Base-by-base conservation (phyloP, 2,329 filamentous ascomycete genomes). In the Talaromyces sp. region DNA sequence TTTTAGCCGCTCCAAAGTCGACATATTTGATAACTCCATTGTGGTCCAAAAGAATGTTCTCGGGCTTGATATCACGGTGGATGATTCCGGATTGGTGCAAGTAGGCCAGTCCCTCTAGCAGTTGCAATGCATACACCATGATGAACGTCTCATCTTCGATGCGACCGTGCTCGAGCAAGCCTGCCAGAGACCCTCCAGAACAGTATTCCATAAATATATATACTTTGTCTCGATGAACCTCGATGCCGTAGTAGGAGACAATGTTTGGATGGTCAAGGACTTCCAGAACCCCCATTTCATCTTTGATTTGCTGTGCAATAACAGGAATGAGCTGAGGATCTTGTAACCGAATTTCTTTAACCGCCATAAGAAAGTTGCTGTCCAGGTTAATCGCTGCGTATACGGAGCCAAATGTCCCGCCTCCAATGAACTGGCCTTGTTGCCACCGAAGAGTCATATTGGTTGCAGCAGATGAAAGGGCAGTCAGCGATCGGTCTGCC, bases 191-290 rank as follows among this genome's bases (percentile, higher is more conserved):
- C 22, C 95, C 95, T 57, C 95, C 93, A 4, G 92, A 96, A 75
- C 95, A 99, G 77, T 96, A 98, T 76, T 99, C 95, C 95, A 99
- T 99, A 74, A 99, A 99, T 67, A 99, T 97, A 77, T 98, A 99
- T n/a, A 99, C 95, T 72, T 96, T 95, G 81, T 99, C 95, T 65
- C 95, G 87, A 77, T 99, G 95, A 2, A 97, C 95, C 75, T 99
- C 95, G 70, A 99, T 98, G 62, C 95, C 95, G 72, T 95, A 95
- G 77, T 99, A 99, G 10, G 92, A 93, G 25, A 99, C 96, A 64
- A 99, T 91, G 72, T 99, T 99, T 25, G 95, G 95, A 72, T 99
- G 95, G 71, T 99, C 93, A 53, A 99, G 84, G 1, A 97, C 90
- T 76, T 98, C 93, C 55, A 99, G 80, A 5, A 99, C 93, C 57